phyloP scores from a whole-genome alignment of 768 basidiomycete species.

The Pisolithus marmoratus region DNA sequence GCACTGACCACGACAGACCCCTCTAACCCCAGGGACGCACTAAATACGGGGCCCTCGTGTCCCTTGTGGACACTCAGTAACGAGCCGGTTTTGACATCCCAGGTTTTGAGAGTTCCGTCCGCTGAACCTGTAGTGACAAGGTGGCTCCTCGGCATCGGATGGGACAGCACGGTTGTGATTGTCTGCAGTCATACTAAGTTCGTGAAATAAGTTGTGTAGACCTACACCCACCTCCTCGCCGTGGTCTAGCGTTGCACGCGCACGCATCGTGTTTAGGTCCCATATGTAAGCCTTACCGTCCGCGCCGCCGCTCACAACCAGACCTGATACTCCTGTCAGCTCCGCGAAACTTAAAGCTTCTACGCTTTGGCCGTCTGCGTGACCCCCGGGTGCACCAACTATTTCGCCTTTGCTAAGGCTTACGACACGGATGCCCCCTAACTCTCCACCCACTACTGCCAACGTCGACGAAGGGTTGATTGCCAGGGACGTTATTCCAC shows the following conservation, averaged over 20 bases:
- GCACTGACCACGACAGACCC: constrained; percentile 80
- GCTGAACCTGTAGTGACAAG: constrained; percentile 83
- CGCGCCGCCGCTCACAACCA: constrained; percentile 82
- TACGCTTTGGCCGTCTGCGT: constrained; percentile 81
- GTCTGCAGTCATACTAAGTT: constrained; percentile 46
- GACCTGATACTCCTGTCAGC: constrained; percentile 54
- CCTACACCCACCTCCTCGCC: constrained; percentile 43
- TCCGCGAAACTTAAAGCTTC: constrained; percentile 85
- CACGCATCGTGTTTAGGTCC: constrained; percentile 84
- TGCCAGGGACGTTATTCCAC: constrained; percentile 82
- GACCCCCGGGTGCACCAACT: constrained; percentile 72
- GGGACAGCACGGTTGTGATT: constrained; percentile 71
- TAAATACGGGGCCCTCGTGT: constrained; percentile 66
- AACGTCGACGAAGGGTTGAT: constrained; percentile 83
- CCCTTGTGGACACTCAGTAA: constrained; percentile 78
- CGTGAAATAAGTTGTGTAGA: neutral
- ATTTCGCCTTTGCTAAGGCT: constrained; percentile 85
- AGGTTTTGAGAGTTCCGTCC: constrained; percentile 81
- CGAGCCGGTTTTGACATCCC: constrained; percentile 85
- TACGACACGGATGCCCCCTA: constrained; percentile 82
- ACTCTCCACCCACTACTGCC: constrained; percentile 85
- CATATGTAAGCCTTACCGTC: constrained; percentile 94
- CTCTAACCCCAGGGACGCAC: constrained; percentile 62
- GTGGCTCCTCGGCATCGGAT: constrained; percentile 70
- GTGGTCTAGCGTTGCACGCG: constrained; percentile 79